phyloP scores from a whole-genome alignment of 148 eudicot genomes.

The Nyssa sinensis region DNA sequence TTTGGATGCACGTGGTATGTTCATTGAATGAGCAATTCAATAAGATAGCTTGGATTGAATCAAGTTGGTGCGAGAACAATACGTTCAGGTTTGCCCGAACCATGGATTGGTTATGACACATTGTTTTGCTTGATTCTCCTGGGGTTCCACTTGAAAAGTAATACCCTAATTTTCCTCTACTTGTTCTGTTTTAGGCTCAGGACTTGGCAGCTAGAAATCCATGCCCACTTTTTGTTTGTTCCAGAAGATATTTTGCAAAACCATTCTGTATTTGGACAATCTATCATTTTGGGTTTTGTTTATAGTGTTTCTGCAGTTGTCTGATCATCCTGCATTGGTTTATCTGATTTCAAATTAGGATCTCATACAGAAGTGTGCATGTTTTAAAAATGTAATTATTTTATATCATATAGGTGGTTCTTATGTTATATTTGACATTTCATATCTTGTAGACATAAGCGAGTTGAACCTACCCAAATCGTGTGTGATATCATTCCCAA shows the following conservation, averaged over 20 bases:
- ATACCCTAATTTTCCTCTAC: too few relatives aligned
- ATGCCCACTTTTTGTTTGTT: neutral
- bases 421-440: slow-evolving; percentile 1
- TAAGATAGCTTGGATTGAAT: too few relatives aligned
- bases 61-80: too few relatives aligned
- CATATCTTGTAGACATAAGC: slow-evolving; percentile 41
- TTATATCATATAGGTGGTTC: neutral
- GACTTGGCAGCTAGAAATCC: neutral
- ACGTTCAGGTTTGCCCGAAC: too few relatives aligned
- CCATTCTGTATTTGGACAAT: neutral
- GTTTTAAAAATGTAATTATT: neutral
- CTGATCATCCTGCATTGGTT: neutral
- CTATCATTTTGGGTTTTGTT: neutral
- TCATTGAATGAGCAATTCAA: too few relatives aligned
- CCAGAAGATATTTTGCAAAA: neutral
- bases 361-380: neutral
- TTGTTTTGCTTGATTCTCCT: too few relatives aligned
- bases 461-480: slow-evolving; percentile 57
- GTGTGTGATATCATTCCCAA: slow-evolving; percentile 49
- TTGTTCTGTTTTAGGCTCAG: too few relatives aligned
- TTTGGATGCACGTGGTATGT: too few relatives aligned
- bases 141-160: neutral
- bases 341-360: neutral
- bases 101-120: neutral
- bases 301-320: neutral